Evolutionary conservation across 2,329 filamentous ascomycete genomes (phyloP).

Genomic region (Epichloe sibirici): DNA sequence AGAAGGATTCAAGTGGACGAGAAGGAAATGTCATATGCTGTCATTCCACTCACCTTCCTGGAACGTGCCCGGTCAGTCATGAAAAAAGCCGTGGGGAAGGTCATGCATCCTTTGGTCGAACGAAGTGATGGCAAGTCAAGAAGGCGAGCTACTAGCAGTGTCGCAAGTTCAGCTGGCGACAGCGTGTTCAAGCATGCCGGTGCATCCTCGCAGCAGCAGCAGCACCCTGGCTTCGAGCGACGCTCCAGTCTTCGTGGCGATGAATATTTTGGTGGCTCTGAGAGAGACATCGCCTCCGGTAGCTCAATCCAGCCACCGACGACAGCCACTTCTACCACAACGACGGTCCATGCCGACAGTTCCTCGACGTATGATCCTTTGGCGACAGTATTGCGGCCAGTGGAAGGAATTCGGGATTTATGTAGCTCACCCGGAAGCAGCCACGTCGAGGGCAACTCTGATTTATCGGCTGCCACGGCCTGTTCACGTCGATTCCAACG

Average conservation of each 20-base stretch:
- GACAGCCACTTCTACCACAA: conserved; percentile 9
- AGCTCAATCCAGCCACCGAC: conserved; percentile 15
- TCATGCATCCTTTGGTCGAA: conserved; percentile 49
- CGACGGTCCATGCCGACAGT: conserved; percentile 13
- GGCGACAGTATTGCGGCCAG: conserved; percentile 24
- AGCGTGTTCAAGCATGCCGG: conserved; percentile 31
- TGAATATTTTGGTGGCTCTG: conserved; percentile 36
- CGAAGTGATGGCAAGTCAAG: conserved; percentile 42
- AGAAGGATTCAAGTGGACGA: conserved; percentile 87
- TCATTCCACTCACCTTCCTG: conserved; percentile 78
- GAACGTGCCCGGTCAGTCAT: conserved; percentile 74
- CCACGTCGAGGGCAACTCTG: conserved; percentile 5
- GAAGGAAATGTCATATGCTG: conserved; percentile 77
- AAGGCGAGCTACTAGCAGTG: conserved; percentile 47
- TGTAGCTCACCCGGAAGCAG: not conserved
- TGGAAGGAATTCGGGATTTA: conserved; percentile 7
- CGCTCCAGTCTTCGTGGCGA: conserved; percentile 42
- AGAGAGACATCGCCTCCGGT: conserved; percentile 23
- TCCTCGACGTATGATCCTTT: conserved; percentile 25
- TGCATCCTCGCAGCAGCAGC: conserved; percentile 41
- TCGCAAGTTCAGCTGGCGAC: conserved; percentile 51
- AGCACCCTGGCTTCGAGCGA: conserved; percentile 41
- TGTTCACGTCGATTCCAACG: conserved; percentile 20
- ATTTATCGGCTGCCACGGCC: conserved; percentile 10
- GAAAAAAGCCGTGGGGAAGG: conserved; percentile 52